Percentiles rank a stretch among this genome's conserved stretches.
Conservation (phyloP, 176 grass and related monocot species). For the Phoenix dactylifera region DNA sequence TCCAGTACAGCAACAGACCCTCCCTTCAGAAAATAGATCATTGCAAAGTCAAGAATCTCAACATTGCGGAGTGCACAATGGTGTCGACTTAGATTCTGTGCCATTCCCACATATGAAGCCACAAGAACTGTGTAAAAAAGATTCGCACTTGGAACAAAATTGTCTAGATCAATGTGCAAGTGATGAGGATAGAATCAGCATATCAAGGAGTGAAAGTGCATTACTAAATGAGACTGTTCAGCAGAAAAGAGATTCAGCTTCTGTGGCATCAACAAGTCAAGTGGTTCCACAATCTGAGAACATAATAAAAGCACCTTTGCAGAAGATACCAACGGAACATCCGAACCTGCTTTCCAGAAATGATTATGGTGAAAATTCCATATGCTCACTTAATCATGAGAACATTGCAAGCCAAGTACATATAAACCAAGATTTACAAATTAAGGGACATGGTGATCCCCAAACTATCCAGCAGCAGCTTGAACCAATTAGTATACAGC, state of each 20-base stretch:
- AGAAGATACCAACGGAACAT: constrained; percentile 8
- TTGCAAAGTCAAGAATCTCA: constrained; percentile 20
- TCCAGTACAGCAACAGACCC: constrained; percentile 5
- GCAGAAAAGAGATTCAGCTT: constrained; percentile 42
- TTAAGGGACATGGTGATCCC: not conserved
- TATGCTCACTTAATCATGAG: constrained; percentile 24
- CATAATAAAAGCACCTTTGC: constrained; percentile 6
- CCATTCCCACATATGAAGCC: constrained; percentile 22
- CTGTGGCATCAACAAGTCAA: constrained; percentile 24
- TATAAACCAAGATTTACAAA: constrained; percentile 5
- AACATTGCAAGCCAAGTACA: constrained; percentile 8
- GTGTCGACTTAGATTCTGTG: constrained; percentile 15
- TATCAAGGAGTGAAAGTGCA: constrained; percentile 37
- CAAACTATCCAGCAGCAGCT: constrained; percentile 13
- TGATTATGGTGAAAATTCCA: constrained; percentile 34
- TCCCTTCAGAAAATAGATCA: not conserved
- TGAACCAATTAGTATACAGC: constrained; percentile 24
- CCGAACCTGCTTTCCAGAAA: not conserved
- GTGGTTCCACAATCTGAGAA: constrained; percentile 20
- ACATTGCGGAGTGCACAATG: constrained; percentile 17
- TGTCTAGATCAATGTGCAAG: constrained; percentile 33
- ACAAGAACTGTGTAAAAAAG: constrained; percentile 19
- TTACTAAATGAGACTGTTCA: constrained; percentile 31
- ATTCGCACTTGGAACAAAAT: constrained; percentile 27
- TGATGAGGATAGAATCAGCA: constrained; percentile 31